phyloP scores from a whole-genome alignment of 129 eudicot species.

The Gnaphalium uliginosum region DNA sequence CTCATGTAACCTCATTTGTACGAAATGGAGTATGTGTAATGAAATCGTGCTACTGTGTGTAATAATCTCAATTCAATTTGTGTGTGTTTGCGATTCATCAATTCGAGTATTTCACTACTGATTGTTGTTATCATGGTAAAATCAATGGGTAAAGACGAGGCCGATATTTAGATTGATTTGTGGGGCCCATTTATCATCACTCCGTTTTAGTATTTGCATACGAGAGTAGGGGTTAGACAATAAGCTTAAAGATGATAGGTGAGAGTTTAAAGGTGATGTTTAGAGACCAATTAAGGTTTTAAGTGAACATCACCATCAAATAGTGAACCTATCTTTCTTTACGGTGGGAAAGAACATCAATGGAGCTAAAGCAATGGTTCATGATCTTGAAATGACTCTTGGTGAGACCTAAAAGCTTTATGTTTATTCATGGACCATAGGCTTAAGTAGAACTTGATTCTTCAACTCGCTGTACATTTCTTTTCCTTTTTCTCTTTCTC shows the following conservation, averaged over 20 bases:
- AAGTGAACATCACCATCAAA: constrained; percentile 42
- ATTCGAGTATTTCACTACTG: no score
- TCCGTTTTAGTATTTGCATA: not conserved
- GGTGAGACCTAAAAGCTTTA: constrained; percentile 33
- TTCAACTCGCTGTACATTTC: constrained; percentile 25
- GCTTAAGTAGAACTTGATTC: constrained; percentile 38
- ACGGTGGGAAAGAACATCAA: constrained; percentile 25
- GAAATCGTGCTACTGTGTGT: no score
- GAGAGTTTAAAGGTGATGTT: constrained; percentile 17
- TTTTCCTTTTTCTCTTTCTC: constrained; percentile 18
- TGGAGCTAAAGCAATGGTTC: constrained; percentile 37
- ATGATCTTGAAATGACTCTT: constrained; percentile 35
- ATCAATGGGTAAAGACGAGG: not conserved
- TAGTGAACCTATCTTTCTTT: constrained; percentile 28
- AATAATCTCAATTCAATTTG: no score
- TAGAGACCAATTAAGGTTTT: constrained; percentile 14
- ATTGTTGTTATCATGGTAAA: no score
- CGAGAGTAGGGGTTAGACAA: not conserved
- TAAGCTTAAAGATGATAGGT: constrained; percentile 8
- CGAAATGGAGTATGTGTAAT: no score
- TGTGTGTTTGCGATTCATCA: no score
- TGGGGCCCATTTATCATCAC: not conserved
- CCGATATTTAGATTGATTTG: not conserved
- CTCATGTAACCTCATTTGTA: no score
- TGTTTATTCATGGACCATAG: constrained; percentile 37